Conservation (phyloP, 441 rosid genomes). For the Gossypium trilobum region DNA sequence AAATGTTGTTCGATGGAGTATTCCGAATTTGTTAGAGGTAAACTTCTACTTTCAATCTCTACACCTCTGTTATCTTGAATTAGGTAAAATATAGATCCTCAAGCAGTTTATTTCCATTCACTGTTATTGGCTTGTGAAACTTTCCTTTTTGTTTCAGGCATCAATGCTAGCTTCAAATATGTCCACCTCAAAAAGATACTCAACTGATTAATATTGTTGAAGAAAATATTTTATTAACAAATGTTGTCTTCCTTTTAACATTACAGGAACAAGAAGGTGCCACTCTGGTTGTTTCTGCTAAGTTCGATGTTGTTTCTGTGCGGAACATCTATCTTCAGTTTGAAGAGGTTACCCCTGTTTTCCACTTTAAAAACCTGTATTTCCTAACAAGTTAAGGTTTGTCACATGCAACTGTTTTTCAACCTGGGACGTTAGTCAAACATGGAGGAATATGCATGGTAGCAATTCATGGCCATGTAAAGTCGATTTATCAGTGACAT, state of each 20-base stretch:
- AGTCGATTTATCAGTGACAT: background rate
- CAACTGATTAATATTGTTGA: background rate
- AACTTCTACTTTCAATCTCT: constrained; percentile 9
- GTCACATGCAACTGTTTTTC: background rate
- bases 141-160: background rate
- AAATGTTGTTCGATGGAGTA: constrained; percentile 82
- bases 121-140: background rate
- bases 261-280: constrained; percentile 82
- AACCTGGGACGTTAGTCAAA: background rate
- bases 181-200: background rate
- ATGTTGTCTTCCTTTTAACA: constrained; percentile 17
- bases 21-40: constrained; percentile 73
- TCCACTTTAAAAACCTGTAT: constrained; percentile 9
- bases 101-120: background rate
- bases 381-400: background rate
- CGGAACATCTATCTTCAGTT: constrained; percentile 81
- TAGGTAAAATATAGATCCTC: background rate
- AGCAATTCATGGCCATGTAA: background rate
- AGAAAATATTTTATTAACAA: background rate
- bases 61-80: constrained; percentile 10
- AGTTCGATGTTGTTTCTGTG: constrained; percentile 56
- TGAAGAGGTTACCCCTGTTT: constrained; percentile 57
- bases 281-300: constrained; percentile 83
- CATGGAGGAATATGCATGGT: background rate
- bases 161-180: background rate